Evolutionary conservation across 352 stramenopile genomes (phyloP), one percentile per base, ranked within the genome.

Genomic region (Phytophthora fragariae): DNA sequence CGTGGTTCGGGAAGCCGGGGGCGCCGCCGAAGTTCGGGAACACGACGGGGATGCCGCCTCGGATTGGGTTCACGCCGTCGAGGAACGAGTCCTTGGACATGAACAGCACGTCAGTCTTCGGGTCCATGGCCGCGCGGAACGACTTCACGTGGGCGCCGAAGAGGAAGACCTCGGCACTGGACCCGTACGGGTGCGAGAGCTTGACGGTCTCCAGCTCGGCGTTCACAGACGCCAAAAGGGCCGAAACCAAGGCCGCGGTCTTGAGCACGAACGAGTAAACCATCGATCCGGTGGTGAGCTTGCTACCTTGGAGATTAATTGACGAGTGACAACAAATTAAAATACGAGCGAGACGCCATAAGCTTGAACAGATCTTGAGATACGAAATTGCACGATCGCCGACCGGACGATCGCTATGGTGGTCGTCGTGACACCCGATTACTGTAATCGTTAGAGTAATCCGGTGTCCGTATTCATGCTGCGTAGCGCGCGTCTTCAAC

Each of bases 21-120:
- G 75, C 72, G 17, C 52, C 65, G 33, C 90, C 92, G 77, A 98
- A 98, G 70, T 97, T 88, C 24, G 94, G 94, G 76, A 98, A 98
- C 14, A 97, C 90, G 2, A 98, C 58, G 1, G 94, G 94, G 33
- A 98, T 96, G 12, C 93, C 93, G 41, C 94, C 93, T 12, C 92
- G 82, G 60, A 98, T 93, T 17, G 94, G 81, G 68, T 96, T 97
- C 33, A 68, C 82, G 47, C 90, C 88, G 70, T 98, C 83, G 24
- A 94, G 64, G 19, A 80, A 83, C 21, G 91, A 87, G 74, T 96
- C 81, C 5, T 83, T 75, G n/a, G 85, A 96, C 29, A 98, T 54
- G 73, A 97, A 98, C 17, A 98, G 76, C 53, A 91, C 75, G 37
- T 97, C 84, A 10, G 77, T 35, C 0, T 68, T 59, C 53, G 80